Evolutionary conservation across 352 stramenopile genomes (phyloP), one percentile per base, ranked within the genome.

Genomic region (Phytophthora boehmeriae): DNA sequence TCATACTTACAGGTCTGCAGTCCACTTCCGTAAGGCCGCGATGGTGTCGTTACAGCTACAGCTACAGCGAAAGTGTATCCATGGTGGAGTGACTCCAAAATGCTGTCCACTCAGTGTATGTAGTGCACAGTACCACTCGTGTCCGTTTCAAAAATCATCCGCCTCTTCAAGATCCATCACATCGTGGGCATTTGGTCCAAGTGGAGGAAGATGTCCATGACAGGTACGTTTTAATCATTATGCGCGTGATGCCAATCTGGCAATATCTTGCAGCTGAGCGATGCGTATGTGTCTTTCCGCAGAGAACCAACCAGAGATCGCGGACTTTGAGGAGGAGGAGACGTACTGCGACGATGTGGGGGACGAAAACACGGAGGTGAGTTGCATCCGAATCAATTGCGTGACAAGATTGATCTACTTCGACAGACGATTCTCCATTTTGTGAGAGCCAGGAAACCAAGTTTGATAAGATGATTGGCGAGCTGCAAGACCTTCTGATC

Each of bases 391-490:
- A 50, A 9, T 30, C 16, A 1, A 22, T 34, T n/a, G 19, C 6
- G 30, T 36, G 34, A 39, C 34, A 39, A 36, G 9, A 13, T 32
- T 17, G 6, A 17, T 34, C 10, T 6, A 17, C 22, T 27, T 22
- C 8, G 9, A 2, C 16, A 23, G 17, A 16, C 36, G 28, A 38
- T 27, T 22, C 47, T 8, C 54, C 27, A 13, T 10, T 57, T 2
- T 1, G 32, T 35, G 5, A 19, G 1, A 22, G 3, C 5, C 42
- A 86, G 71, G 76, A 93, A 54, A 70, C 72, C 51, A 81, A 90
- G 39, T 88, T 95, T 41, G 86, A 95, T 42, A 68, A 92, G 48
- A 91, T 90, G 79, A 91, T 92, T 38, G 83, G 80, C 28, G 78
- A 83, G 34, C 68, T 93, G 20, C 85, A 93, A 42, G 80, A 95